These are phyloP conservation scores for Yamadazyma dendronema DNA, from an alignment of 1,139 yeast species.

Conservation along the genomic window DNA sequence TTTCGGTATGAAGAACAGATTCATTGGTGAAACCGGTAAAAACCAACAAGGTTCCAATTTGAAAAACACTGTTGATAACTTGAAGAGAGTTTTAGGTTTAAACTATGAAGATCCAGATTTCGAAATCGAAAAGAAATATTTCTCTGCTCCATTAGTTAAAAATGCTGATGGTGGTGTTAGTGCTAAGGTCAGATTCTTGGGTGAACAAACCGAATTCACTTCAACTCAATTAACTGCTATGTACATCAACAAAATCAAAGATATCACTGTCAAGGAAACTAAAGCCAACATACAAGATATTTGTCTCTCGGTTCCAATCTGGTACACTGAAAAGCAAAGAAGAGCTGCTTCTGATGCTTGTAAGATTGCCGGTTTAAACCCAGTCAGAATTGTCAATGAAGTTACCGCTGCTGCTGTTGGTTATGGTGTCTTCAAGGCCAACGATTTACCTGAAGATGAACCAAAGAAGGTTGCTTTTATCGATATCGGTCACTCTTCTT, in stretches of 20 bases:
- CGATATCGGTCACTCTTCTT: constrained; percentile 96
- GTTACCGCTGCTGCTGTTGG: constrained; percentile 99
- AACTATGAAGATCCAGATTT: constrained; percentile 75
- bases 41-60: constrained; percentile 94
- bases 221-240: constrained; percentile 91
- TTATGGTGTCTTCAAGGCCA: constrained; percentile 97
- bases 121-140: constrained; percentile 68
- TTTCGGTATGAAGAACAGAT: constrained; percentile 85
- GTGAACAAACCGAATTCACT: constrained; percentile 75
- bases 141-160: constrained; percentile 68
- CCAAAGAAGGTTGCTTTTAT: constrained; percentile 88
- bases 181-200: constrained; percentile 81
- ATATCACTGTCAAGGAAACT: constrained; percentile 76
- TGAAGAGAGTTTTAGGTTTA: constrained; percentile 89
- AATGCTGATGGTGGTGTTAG: constrained; percentile 73
- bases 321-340: constrained; percentile 97
- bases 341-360: constrained; percentile 97
- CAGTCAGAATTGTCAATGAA: constrained; percentile 96
- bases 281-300: constrained; percentile 81
- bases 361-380: constrained; percentile 93
- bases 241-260: constrained; percentile 90
- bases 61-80: constrained; percentile 92
- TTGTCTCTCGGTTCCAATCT: constrained; percentile 91
- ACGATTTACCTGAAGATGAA: constrained; percentile 89
- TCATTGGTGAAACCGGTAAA: constrained; percentile 93